These are phyloP conservation scores for Mucor mucedo DNA, from an alignment of 371 early-diverging fungal genomes.

Conservation along the genomic window DNA sequence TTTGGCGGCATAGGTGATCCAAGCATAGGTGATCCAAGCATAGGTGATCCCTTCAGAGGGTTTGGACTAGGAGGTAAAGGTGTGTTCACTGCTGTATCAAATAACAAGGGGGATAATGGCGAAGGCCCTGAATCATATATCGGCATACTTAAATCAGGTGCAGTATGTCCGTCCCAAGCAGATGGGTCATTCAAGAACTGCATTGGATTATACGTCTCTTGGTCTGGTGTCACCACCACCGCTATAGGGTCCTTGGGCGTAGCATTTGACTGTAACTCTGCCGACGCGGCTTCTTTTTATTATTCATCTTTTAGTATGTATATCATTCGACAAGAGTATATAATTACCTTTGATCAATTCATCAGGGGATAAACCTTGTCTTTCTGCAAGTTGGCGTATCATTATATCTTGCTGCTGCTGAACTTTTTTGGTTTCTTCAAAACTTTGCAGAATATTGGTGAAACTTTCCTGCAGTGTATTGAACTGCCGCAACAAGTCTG, in stretches of 20 bases:
- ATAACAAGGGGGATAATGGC: constrained; percentile 14
- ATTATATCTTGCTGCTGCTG: constrained; percentile 60
- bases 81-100: constrained; percentile 21
- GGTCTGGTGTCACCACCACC: constrained; percentile 18
- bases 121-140: constrained; percentile 16
- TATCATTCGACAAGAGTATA: not conserved
- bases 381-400: constrained; percentile 32
- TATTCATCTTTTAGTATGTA: not conserved
- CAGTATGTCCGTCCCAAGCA: constrained; percentile 5
- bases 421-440: constrained; percentile 64
- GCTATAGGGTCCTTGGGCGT: constrained; percentile 5
- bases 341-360: constrained; percentile 13
- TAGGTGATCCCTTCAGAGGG: not conserved
- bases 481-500: constrained; percentile 69
- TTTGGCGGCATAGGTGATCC: not conserved
- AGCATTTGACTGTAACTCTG: not conserved
- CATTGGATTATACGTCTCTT: constrained; percentile 8
- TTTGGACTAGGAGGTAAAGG: constrained; percentile 27
- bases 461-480: constrained; percentile 66
- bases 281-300: not conserved
- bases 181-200: constrained; percentile 13
- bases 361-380: constrained; percentile 18
- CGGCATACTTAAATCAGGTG: constrained; percentile 23
- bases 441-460: constrained; percentile 64
- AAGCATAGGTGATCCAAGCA: constrained; percentile 1